Conservation (phyloP, 768 basidiomycete species). For the Boletus edulis region DNA sequence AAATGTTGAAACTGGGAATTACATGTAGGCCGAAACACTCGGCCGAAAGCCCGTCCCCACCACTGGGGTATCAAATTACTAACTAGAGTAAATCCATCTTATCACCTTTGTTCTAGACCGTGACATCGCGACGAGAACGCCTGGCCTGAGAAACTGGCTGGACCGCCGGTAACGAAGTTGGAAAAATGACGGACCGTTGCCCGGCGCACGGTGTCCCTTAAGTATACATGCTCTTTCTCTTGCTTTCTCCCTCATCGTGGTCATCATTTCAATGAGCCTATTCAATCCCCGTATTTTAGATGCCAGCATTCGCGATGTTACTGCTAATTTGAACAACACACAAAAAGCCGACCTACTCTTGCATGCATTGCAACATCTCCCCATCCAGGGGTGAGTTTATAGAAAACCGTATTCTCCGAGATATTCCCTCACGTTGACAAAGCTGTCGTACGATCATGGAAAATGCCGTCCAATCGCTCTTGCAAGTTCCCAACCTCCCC, state of each 20-base stretch:
- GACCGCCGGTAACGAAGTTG: slow-evolving; percentile 5
- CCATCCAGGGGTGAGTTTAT: slow-evolving; percentile 57
- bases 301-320: slow-evolving; percentile 70
- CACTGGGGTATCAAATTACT: too few species aligned
- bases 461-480: slow-evolving; percentile 71
- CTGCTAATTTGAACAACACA: slow-evolving; percentile 52
- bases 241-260: background rate
- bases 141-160: slow-evolving; percentile 11
- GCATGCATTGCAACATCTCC: slow-evolving; percentile 81
- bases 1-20: too few species aligned
- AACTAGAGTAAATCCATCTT: too few species aligned
- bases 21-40: too few species aligned
- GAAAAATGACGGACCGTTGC: slow-evolving; percentile 12
- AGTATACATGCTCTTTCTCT: background rate
- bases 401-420: background rate
- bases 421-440: slow-evolving; percentile 7
- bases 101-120: too few species aligned
- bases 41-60: too few species aligned
- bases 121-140: slow-evolving; percentile 2
- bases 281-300: slow-evolving; percentile 79
- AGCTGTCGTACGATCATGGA: slow-evolving; percentile 63
- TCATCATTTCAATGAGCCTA: slow-evolving; percentile 44
- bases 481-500: slow-evolving; percentile 53
- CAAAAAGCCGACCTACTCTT: slow-evolving; percentile 72
- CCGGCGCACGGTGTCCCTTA: slow-evolving; percentile 16